A percentile compares a stretch with the other conserved stretches of the same genome.
Conservation (phyloP, 495 filamentous ascomycete species). For the Penicillium antarcticum region DNA sequence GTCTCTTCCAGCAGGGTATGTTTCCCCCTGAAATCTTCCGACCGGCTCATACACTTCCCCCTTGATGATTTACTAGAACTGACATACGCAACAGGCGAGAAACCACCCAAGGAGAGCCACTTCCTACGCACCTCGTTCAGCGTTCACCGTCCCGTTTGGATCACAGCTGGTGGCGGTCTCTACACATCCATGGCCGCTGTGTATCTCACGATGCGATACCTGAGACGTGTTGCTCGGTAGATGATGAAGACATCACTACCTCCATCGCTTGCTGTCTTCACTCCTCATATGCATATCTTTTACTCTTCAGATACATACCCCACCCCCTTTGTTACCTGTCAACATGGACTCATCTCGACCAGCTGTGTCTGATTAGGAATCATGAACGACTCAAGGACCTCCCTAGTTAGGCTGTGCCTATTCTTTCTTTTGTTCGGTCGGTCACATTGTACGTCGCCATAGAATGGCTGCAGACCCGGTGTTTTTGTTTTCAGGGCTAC, state of each 20-base stretch:
- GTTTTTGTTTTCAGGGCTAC: slow-evolving; percentile 20
- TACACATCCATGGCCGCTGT: slow-evolving; percentile 40
- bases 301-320: no score
- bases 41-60: not conserved
- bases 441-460: slow-evolving; percentile 12
- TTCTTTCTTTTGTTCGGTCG: slow-evolving; percentile 20
- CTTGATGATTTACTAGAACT: not conserved
- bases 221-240: slow-evolving; percentile 25
- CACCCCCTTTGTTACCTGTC: not conserved
- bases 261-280: not conserved
- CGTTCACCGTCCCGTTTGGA: slow-evolving; percentile 42
- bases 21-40: not conserved
- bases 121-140: slow-evolving; percentile 36
- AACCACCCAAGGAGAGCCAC: slow-evolving; percentile 30
- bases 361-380: not conserved
- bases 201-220: slow-evolving; percentile 36
- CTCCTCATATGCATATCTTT: slow-evolving; percentile 1
- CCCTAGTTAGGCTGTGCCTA: not conserved
- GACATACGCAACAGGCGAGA: slow-evolving; percentile 16
- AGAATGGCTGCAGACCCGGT: slow-evolving; percentile 18
- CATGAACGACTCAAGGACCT: not conserved
- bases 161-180: slow-evolving; percentile 33
- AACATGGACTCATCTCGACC: not conserved
- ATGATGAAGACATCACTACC: not conserved
- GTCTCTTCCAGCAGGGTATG: slow-evolving; percentile 33